These are phyloP conservation scores for Sugiyamaella mastotermitis DNA, from an alignment of 805 yeast species.

Conservation along the genomic window DNA sequence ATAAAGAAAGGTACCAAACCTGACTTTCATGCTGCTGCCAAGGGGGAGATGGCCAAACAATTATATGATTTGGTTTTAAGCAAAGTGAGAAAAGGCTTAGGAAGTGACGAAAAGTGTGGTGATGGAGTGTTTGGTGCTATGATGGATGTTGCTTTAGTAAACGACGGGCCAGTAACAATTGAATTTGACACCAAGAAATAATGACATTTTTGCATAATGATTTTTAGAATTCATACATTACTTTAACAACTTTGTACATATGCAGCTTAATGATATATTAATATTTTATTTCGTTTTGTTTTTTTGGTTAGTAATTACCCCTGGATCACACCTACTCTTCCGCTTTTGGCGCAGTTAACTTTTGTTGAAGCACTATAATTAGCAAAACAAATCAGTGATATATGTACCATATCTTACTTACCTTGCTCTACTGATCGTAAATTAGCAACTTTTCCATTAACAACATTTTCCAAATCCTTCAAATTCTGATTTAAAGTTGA, in stretches of 20 bases:
- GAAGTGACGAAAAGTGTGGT: slow-evolving; percentile 59
- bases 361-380: too few species aligned
- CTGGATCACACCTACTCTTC: too few species aligned
- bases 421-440: slow-evolving; percentile 52
- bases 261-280: too few species aligned
- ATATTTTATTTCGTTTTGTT: too few species aligned
- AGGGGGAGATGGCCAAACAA: slow-evolving; percentile 52
- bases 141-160: slow-evolving; percentile 88
- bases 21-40: slow-evolving; percentile 88
- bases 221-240: too few species aligned
- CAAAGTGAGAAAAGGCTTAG: slow-evolving; percentile 23
- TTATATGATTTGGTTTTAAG: slow-evolving; percentile 44
- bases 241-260: too few species aligned
- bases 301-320: too few species aligned
- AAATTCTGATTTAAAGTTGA: slow-evolving; percentile 67
- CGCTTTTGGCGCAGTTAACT: too few species aligned
- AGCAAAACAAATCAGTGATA: too few species aligned
- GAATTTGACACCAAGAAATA: slow-evolving; percentile 57
- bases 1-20: slow-evolving; percentile 92
- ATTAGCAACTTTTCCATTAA: slow-evolving; percentile 65
- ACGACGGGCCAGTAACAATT: slow-evolving; percentile 93
- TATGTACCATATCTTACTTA: too few species aligned
- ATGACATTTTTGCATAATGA: too few species aligned
- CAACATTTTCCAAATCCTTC: slow-evolving; percentile 63
- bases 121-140: slow-evolving; percentile 95